A percentile compares a stretch with the other conserved stretches of the same genome.
phyloP scores from a whole-genome alignment of 352 stramenopile genomes.

The Phytopythium mirpurense region DNA sequence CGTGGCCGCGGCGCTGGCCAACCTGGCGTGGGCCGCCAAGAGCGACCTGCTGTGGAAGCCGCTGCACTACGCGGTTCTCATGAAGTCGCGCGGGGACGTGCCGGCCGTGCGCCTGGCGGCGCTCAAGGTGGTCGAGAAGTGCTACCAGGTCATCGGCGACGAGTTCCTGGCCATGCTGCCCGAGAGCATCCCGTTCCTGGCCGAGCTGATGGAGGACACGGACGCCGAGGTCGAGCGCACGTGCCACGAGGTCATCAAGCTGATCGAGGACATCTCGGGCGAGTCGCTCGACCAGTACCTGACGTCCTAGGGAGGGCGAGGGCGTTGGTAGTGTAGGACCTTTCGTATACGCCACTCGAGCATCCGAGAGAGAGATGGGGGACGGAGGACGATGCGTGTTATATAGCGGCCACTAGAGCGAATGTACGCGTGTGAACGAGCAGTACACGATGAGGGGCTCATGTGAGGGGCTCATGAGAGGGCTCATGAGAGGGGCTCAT shows the following conservation, averaged over 20 bases:
- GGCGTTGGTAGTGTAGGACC: too few relatives aligned
- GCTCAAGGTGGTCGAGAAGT: constrained; percentile 79
- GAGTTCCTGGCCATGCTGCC: constrained; percentile 88
- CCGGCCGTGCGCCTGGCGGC: constrained; percentile 63
- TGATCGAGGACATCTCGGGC: constrained; percentile 88
- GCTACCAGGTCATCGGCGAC: constrained; percentile 83
- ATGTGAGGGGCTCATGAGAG: too few relatives aligned
- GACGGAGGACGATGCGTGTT: neutral
- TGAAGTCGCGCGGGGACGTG: constrained; percentile 77
- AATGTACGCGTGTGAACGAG: too few relatives aligned
- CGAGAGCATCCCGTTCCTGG: constrained; percentile 87
- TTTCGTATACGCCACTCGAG: too few relatives aligned
- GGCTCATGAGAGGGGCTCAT: too few relatives aligned
- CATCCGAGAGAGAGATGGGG: too few relatives aligned
- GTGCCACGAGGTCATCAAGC: constrained; percentile 85
- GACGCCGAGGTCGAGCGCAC: constrained; percentile 78
- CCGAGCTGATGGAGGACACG: constrained; percentile 86
- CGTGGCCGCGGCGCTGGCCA: constrained; percentile 62
- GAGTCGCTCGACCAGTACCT: constrained; percentile 88
- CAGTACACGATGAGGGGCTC: too few relatives aligned
- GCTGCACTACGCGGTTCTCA: constrained; percentile 84
- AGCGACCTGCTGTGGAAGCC: constrained; percentile 87
- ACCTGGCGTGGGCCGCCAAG: constrained; percentile 82
- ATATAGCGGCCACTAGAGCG: neutral
- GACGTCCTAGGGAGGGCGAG: constrained; percentile 42